Evolutionary conservation across 176 grass and related monocot genomes (phyloP), one percentile per base, ranked within the genome.

Genomic region (Musa schizocarpa): DNA sequence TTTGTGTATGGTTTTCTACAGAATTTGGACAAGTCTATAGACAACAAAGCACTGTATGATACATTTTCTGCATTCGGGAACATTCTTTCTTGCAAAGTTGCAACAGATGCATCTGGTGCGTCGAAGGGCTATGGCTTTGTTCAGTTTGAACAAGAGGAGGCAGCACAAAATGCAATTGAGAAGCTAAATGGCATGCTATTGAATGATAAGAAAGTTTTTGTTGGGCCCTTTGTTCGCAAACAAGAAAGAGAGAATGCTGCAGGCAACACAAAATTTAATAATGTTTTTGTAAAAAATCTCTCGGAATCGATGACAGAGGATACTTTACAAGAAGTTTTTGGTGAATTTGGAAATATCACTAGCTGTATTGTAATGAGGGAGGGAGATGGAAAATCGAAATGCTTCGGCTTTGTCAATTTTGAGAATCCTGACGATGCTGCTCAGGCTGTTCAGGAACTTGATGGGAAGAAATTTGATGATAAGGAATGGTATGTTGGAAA

Each of bases 391-490:
- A 99, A 80, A 70, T 99, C 95, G 23, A 99, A 93, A 77, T 99
- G 95, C 79, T 99, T 99, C 77, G 95, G 95, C 72, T 99, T 99
- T 89, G 91, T 99, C 52, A 99, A 99, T 73, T 99, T 99, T 72
- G 90, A 91, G 78, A 87, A 82, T 75, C 80, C 86, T 67, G 90
- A 99, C 74, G 84, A 74, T 57, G 95, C 90, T 80, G 80, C 83
- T 78, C 19, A 65, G n/a, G 90, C 95, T 73, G 90, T 94, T 72
- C 78, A 99, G 69, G 90, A 85, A 67, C 78, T 99, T 72, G 92
- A 99, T 77, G 86, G 95, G 69, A 94, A 92, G 74, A 86, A 85
- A 68, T 81, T 99, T 78, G 67, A 91, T 63, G 88, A 87, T n/a
- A 99, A 93, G 82, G 95, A 94, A 78, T 87, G 87, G 84, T 99